These are phyloP conservation scores for Solanum habrochaites DNA, from an alignment of 257 asterid species.

Conservation along the genomic window DNA sequence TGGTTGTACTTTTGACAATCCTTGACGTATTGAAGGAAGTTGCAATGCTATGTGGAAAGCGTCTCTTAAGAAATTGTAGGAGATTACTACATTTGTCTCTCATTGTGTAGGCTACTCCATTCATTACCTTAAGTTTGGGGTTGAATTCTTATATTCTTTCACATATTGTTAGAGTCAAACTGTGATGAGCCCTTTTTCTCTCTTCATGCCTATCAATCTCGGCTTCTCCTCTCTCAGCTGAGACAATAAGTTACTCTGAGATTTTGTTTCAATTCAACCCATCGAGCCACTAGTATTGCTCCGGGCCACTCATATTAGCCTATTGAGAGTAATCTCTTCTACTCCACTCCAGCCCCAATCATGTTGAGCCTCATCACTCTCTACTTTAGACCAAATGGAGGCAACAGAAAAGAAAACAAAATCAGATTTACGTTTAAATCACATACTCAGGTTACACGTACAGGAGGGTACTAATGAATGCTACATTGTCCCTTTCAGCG, in stretches of 20 bases:
- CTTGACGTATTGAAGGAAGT: background rate
- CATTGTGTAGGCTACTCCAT: background rate
- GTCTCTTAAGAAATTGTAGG: background rate
- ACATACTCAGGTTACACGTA: background rate
- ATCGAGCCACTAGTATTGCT: background rate
- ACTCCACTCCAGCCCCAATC: background rate
- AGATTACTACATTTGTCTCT: background rate
- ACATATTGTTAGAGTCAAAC: background rate
- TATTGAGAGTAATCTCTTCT: background rate
- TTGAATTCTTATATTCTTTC: background rate
- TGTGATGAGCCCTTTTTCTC: background rate
- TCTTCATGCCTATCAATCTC: background rate
- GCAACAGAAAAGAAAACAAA: background rate
- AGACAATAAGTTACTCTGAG: background rate
- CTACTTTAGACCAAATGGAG: background rate
- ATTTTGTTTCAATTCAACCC: background rate
- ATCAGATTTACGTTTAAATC: background rate
- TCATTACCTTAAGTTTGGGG: background rate
- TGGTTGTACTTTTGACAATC: background rate
- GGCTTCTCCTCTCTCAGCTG: background rate
- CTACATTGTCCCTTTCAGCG: background rate
- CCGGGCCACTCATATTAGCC: background rate
- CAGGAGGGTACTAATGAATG: background rate
- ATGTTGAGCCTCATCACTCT: background rate
- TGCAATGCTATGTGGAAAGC: background rate